Base-by-base conservation (phyloP, 1,139 yeast genomes). In the Wickerhamomyces sp. region DNA sequence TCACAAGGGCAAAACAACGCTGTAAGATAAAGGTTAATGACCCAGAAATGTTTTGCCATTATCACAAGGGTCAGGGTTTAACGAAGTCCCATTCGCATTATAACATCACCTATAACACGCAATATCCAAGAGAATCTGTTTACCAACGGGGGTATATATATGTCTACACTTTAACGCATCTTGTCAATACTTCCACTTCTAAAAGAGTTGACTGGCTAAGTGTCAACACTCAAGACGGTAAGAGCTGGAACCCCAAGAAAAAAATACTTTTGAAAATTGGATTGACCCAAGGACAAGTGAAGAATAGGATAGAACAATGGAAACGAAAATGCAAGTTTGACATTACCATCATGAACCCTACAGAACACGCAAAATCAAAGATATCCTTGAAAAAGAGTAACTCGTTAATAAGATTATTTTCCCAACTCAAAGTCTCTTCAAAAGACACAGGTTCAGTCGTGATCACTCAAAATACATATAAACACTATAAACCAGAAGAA, bases 241-340 rank as follows among this genome's bases (percentile, higher is more conserved):
- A 60, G 38, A 37, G 59, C 39, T 59, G 73, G 70, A 52, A 54
- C 28, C 63, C 76, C 1, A 62, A 59, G 32, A 60, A 61, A 8
- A 61, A 64, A 36, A 65, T 74, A 2, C 58, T 78, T 20, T 58
- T 78, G 15, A 78, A 78, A 43, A 70, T 78, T 4, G 85, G 85
- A 0, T 68, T 67, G 67, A 78, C 85, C 0, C 68, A 75, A 2
- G 71, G 69, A 31, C 55, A 64, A 0, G 79, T 78, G 0, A 44
- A 46, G 6, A 52, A 51, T 3, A 55, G 85, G 35, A 51, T 78
- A 22, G 54, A 53, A 35, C 82, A 78, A 51, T 78, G 85, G 85
- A 72, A 70, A 50, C 56, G 52, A 3, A 70, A 76, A 48, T 78
- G 85, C 48, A 62, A 64, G 10, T 82, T 76, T 42, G 63, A 70